phyloP scores from a whole-genome alignment of 768 basidiomycete genomes.

The Lepiota venenata region DNA sequence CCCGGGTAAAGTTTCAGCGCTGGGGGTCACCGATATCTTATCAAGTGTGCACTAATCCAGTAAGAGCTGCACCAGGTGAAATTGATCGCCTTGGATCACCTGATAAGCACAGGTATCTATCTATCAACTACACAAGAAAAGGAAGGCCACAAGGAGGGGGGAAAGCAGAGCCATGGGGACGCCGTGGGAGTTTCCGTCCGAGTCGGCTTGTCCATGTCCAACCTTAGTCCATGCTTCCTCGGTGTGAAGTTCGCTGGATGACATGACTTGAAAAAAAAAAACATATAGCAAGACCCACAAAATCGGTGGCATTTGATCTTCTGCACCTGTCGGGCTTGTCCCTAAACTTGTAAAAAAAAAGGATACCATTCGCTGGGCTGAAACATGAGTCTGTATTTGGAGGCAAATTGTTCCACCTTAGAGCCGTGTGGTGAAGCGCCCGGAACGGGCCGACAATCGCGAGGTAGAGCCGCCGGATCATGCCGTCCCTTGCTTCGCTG shows the following conservation, averaged over 20 bases:
- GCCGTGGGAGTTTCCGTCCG: not conserved
- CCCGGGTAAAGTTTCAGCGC: not conserved
- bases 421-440: too few species aligned
- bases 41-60: not conserved
- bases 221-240: not conserved
- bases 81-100: too few species aligned
- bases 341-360: not conserved
- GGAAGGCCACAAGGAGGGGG: too few species aligned
- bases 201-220: not conserved
- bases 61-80: not conserved
- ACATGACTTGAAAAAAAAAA: too few species aligned
- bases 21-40: not conserved
- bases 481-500: not conserved
- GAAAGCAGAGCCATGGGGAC: not conserved
- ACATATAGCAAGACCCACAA: too few species aligned
- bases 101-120: too few species aligned
- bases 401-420: not conserved
- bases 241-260: not conserved
- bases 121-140: too few species aligned
- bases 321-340: not conserved
- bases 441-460: not conserved
- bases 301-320: too few species aligned
- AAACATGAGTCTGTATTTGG: not conserved
- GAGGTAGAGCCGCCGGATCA: constrained; percentile 8
- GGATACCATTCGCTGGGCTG: not conserved